Evolutionary conservation across 2,329 filamentous ascomycete genomes (phyloP), one percentile per base, ranked within the genome.

Genomic region (Byssoonygena ceratinophila): DNA sequence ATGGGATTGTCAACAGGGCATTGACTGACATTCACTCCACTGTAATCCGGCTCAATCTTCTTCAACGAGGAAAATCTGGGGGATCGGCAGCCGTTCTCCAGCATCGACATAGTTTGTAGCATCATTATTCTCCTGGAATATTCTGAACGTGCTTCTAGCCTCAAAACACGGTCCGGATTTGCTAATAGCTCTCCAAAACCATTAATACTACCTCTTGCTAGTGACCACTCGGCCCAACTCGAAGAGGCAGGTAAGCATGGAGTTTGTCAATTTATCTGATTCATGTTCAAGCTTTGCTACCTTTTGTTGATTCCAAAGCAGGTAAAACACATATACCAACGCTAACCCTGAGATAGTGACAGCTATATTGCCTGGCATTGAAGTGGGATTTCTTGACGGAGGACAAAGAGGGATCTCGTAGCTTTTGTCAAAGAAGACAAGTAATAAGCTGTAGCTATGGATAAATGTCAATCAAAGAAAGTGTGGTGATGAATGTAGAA

Each of bases 121-220:
- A 4, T 18, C 34, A 25, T 48, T 32, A 48, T 39, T 48, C 27
- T 49, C 46, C 46, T 49, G 36, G 46, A 49, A 49, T 32, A 41
- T 49, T 49, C 37, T 25, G 22, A 22, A 22, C 8, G n/a, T 37
- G 34, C n/a, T 40, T 41, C 46, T 40, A 41, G 36, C n/a, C 22
- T 23, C 22, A 2, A 32, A 25, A 22, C n/a, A 23, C 8, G 25
- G 25, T 14, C 14, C 4, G 11, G 22, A 11, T 31, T 27, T n/a
- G 29, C 18, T 36, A n/a, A 37, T 16, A 23, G 31, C 45, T 36
- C 14, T n/a, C n/a, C n/a, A n/a, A n/a, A n/a, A n/a, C n/a, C n/a
- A n/a, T n/a, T n/a, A n/a, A n/a, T n/a, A n/a, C n/a, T n/a, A n/a
- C n/a, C n/a, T n/a, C n/a, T n/a, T n/a, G n/a, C n/a, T n/a, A n/a